phyloP scores from a whole-genome alignment of 2,329 filamentous ascomycete species.

The Hansfordia pulvinata region DNA sequence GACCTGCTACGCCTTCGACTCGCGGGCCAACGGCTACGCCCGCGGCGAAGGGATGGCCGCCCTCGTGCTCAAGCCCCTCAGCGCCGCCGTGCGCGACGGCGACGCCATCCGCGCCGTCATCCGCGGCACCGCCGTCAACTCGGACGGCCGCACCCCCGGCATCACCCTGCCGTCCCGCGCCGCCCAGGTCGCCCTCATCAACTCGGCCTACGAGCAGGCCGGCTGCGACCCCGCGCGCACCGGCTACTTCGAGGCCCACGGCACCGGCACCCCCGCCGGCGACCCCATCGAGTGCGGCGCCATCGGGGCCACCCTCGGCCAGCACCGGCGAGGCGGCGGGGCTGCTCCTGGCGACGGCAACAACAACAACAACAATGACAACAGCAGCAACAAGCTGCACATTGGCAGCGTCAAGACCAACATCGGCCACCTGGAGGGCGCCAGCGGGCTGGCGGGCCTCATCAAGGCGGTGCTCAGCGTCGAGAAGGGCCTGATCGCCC shows the following conservation, averaged over 20 bases:
- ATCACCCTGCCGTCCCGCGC: slow-evolving; percentile 9
- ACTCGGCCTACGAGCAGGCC: slow-evolving; percentile 10
- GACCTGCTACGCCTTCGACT: slow-evolving; percentile 4
- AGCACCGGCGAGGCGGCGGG: not conserved
- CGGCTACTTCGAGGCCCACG: slow-evolving; percentile 13
- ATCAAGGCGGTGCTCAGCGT: slow-evolving; percentile 8
- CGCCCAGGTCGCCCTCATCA: slow-evolving; percentile 14
- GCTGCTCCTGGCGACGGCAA: no score
- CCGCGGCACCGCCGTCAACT: slow-evolving; percentile 9
- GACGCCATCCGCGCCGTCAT: slow-evolving; percentile 20
- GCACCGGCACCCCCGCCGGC: slow-evolving; percentile 6
- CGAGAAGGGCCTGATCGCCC: slow-evolving; percentile 6
- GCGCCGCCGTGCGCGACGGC: slow-evolving; percentile 24
- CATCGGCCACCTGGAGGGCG: slow-evolving; percentile 9
- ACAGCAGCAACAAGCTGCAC: slow-evolving; percentile 1
- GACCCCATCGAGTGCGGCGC: slow-evolving; percentile 21
- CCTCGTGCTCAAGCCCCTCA: slow-evolving; percentile 33
- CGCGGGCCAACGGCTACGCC: slow-evolving; percentile 11
- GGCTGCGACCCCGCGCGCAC: slow-evolving; percentile 4
- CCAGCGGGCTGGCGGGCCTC: slow-evolving; percentile 7
- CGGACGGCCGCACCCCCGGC: slow-evolving; percentile 8
- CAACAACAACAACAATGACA: no score
- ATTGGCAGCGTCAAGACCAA: slow-evolving; percentile 10
- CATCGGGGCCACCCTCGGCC: slow-evolving; percentile 10
- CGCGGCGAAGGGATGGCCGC: slow-evolving; percentile 35